Conservation (phyloP, 257 asterid genomes). For the Solanum chiquidenum region DNA sequence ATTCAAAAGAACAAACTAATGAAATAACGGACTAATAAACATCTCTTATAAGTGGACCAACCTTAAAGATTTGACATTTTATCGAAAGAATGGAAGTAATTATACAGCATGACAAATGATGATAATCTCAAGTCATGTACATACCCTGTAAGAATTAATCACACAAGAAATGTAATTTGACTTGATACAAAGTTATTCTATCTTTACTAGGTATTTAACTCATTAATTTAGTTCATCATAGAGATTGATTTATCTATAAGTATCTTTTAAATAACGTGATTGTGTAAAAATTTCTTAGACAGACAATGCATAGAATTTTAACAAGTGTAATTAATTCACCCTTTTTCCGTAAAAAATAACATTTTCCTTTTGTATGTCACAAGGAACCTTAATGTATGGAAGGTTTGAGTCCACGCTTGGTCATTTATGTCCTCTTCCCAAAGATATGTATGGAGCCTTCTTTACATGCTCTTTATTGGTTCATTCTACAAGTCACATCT, state of each 20-base stretch:
- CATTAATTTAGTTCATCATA: background rate
- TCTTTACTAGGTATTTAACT: background rate
- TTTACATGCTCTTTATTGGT: constrained; percentile 4
- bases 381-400: constrained; percentile 19
- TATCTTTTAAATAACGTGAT: background rate
- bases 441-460: background rate
- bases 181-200: background rate
- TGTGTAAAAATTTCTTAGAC: background rate
- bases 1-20: background rate
- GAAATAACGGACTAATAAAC: background rate
- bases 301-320: background rate
- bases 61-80: background rate
- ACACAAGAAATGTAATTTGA: background rate
- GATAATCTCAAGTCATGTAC: background rate
- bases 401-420: constrained; percentile 30
- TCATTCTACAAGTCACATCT: constrained; percentile 11
- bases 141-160: background rate
- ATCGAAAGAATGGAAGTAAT: background rate
- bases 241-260: background rate
- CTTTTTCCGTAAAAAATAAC: background rate
- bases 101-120: background rate
- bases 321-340: background rate
- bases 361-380: background rate
- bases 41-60: background rate
- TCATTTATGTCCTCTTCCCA: constrained; percentile 18